A percentile compares a stretch with the other conserved stretches of the same genome.
These are phyloP conservation scores for Aeschynomene evenia DNA, from an alignment of 306 rosid genomes.

Conservation along the genomic window DNA sequence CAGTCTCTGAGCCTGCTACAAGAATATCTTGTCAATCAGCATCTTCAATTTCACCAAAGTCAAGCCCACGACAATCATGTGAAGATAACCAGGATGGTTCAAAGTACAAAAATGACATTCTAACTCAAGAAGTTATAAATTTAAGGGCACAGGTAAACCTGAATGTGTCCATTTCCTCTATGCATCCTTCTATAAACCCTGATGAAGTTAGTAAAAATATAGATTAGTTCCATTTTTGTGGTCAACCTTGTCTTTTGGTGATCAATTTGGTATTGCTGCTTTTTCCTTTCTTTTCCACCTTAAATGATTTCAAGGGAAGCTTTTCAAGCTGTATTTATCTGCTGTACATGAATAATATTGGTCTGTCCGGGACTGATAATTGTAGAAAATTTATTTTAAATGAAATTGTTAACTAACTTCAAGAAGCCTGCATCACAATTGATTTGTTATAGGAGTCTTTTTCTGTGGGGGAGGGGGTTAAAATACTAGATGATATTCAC, in stretches of 20 bases:
- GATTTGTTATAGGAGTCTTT: neutral
- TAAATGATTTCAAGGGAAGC: slow-evolving; percentile 1
- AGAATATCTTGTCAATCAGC: slow-evolving; percentile 57
- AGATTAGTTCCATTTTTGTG: neutral
- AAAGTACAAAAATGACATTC: slow-evolving; percentile 58
- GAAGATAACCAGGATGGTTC: slow-evolving; percentile 59
- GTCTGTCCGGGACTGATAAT: slow-evolving; percentile 8
- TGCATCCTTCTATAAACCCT: slow-evolving; percentile 4
- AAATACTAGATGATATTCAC: neutral
- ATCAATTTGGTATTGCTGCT: slow-evolving; percentile 13
- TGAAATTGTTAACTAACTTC: slow-evolving; percentile 16
- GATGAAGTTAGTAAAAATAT: slow-evolving; percentile 5
- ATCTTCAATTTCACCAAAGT: slow-evolving; percentile 69
- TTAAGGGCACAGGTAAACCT: slow-evolving; percentile 75
- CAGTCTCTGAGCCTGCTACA: slow-evolving; percentile 54
- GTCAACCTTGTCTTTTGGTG: slow-evolving; percentile 8
- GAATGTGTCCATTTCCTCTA: neutral
- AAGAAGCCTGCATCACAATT: neutral
- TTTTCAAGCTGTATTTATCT: slow-evolving; percentile 3
- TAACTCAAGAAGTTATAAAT: slow-evolving; percentile 66
- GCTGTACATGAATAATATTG: neutral
- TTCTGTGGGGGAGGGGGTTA: neutral
- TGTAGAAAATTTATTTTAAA: neutral
- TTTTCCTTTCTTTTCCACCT: neutral
- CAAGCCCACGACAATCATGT: slow-evolving; percentile 56